Evolutionary conservation across 2,329 filamentous ascomycete species (phyloP).

Genomic region (Zelopaecilomyces penicillatus): DNA sequence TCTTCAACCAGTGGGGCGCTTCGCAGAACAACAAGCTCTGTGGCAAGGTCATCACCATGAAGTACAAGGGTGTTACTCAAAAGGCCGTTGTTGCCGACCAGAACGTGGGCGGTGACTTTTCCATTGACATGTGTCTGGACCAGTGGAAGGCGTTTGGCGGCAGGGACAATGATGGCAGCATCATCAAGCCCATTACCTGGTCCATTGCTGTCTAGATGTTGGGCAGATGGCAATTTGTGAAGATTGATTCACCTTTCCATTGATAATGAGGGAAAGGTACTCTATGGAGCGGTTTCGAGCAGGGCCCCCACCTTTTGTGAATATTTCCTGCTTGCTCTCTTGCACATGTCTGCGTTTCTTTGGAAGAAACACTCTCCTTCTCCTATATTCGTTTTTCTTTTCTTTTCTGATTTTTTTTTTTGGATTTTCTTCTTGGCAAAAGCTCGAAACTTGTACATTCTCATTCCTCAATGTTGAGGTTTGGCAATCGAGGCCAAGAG

Average conservation of each 20-base stretch:
- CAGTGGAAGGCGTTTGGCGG: conserved; percentile 9
- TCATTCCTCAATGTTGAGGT: no score
- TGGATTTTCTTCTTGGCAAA: not conserved
- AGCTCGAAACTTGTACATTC: no score
- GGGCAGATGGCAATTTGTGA: not conserved
- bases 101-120: conserved; percentile 8
- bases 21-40: conserved; percentile 9
- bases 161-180: conserved; percentile 4
- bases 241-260: not conserved
- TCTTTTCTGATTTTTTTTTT: not conserved
- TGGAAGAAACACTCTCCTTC: no score
- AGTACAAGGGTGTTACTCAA: conserved; percentile 7
- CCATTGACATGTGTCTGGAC: conserved; percentile 10
- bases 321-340: no score
- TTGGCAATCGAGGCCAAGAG: no score
- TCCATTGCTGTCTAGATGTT: conserved; percentile 5
- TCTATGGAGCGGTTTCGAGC: not conserved
- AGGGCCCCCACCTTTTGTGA: not conserved
- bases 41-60: conserved; percentile 11
- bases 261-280: not conserved
- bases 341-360: no score
- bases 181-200: conserved; percentile 9
- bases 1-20: conserved; percentile 5
- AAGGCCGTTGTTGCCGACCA: conserved; percentile 8
- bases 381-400: not conserved